Percentiles rank a stretch among this genome's conserved stretches.
phyloP scores from a whole-genome alignment of 2,329 filamentous ascomycete genomes.

The Fusarium heterosporum region DNA sequence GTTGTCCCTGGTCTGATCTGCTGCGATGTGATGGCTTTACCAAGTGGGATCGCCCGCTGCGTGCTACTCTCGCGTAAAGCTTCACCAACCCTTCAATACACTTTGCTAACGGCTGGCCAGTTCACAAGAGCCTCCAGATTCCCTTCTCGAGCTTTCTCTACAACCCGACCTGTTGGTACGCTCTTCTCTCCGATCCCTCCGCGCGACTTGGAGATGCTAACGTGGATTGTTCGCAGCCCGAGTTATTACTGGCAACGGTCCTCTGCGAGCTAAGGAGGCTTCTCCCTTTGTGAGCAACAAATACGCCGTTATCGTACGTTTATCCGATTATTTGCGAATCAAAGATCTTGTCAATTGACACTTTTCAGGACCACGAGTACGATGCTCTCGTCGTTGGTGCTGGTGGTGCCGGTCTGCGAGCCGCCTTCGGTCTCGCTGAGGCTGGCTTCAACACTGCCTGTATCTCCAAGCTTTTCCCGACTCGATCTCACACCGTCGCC shows the following conservation, averaged over 20 bases:
- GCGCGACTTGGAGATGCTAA: slow-evolving; percentile 34
- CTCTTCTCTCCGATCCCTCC: slow-evolving; percentile 18
- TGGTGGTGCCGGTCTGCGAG: slow-evolving; percentile 83
- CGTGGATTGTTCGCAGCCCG: slow-evolving; percentile 65
- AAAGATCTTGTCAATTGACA: slow-evolving; percentile 40
- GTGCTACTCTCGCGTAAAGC: slow-evolving; percentile 21
- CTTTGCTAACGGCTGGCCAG: slow-evolving; percentile 56
- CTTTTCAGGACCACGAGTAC: slow-evolving; percentile 88
- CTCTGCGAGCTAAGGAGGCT: slow-evolving; percentile 92
- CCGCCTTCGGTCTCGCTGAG: slow-evolving; percentile 87
- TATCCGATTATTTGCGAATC: slow-evolving; percentile 8
- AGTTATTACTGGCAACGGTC: slow-evolving; percentile 82
- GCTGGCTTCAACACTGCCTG: slow-evolving; percentile 91
- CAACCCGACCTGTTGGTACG: slow-evolving; percentile 82
- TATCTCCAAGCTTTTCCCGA: slow-evolving; percentile 89
- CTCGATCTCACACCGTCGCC: slow-evolving; percentile 85
- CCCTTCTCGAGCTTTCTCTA: slow-evolving; percentile 85
- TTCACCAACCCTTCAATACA: slow-evolving; percentile 18
- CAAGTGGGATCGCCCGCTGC: background rate
- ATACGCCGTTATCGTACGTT: slow-evolving; percentile 90
- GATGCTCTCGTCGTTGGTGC: slow-evolving; percentile 95
- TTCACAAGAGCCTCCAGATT: slow-evolving; percentile 72
- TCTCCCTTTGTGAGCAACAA: slow-evolving; percentile 87
- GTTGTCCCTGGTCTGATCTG: slow-evolving; percentile 50
- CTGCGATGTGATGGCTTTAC: slow-evolving; percentile 35